Conservation (phyloP, 768 basidiomycete species). For the Psilocybe azurescens region DNA sequence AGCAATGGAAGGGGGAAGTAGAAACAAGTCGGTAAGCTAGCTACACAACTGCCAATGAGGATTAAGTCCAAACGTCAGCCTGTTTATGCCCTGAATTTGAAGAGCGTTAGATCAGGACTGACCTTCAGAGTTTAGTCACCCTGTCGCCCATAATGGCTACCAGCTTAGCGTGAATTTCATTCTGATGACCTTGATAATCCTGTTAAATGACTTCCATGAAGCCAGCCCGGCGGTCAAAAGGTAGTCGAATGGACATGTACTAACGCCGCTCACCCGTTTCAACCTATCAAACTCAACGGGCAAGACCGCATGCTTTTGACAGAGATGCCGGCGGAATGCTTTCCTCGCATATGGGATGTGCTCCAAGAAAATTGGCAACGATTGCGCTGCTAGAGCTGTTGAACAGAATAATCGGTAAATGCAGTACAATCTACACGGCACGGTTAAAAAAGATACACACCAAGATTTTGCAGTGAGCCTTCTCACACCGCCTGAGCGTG, state of each 20-base stretch:
- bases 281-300: constrained; percentile 98
- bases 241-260: too few relatives aligned
- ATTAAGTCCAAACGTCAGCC: constrained; percentile 7
- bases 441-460: constrained; percentile 36
- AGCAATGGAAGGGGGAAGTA: too few relatives aligned
- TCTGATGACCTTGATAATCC: constrained; percentile 99
- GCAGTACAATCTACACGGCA: background rate
- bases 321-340: constrained; percentile 91
- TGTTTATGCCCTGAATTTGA: too few relatives aligned
- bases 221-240: constrained; percentile 3
- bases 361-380: constrained; percentile 90
- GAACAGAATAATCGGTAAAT: constrained; percentile 14
- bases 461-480: constrained; percentile 99
- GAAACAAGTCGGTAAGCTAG: background rate
- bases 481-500: constrained; percentile 96
- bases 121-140: constrained; percentile 82
- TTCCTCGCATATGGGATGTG: constrained; percentile 97
- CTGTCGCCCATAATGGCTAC: constrained; percentile 99
- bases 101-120: constrained; percentile 10
- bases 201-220: constrained; percentile 32
- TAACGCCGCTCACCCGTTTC: constrained; percentile 74
- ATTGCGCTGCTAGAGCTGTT: constrained; percentile 92
- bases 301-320: constrained; percentile 95
- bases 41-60: background rate
- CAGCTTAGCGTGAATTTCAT: constrained; percentile 97